These are phyloP conservation scores for Pleurotus pulmonarius DNA, from an alignment of 768 basidiomycete genomes.

Conservation along the genomic window DNA sequence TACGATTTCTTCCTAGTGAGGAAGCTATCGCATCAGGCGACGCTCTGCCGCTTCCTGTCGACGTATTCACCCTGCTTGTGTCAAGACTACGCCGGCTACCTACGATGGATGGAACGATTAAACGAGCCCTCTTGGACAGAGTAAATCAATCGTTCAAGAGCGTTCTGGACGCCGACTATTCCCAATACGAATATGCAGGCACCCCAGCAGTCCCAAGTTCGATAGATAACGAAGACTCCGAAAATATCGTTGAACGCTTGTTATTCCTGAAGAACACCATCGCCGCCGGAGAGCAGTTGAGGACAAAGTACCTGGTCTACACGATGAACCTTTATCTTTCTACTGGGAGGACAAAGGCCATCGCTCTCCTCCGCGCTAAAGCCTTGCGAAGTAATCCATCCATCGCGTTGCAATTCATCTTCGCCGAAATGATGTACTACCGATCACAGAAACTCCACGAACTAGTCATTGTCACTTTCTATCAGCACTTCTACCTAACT, in stretches of 20 bases:
- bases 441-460: constrained; percentile 18
- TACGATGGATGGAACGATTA: no score
- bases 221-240: constrained; percentile 16
- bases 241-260: constrained; percentile 18
- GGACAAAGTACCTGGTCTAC: constrained; percentile 15
- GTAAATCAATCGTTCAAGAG: constrained; percentile 8
- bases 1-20: constrained; percentile 29
- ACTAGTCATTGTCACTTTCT: constrained; percentile 42
- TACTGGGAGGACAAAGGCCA: constrained; percentile 28
- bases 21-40: background rate
- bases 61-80: background rate
- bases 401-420: constrained; percentile 15
- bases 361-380: constrained; percentile 28
- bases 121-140: constrained; percentile 1
- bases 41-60: background rate
- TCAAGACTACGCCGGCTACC: background rate
- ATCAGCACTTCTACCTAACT: constrained; percentile 44
- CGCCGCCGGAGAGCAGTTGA: constrained; percentile 18
- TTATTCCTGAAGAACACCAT: constrained; percentile 13
- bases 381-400: constrained; percentile 16
- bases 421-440: constrained; percentile 43
- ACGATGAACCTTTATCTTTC: constrained; percentile 33
- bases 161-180: constrained; percentile 5
- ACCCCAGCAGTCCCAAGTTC: background rate
- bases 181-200: constrained; percentile 1